These are phyloP conservation scores for Russula compacta DNA, from an alignment of 768 basidiomycete genomes.

Conservation along the genomic window DNA sequence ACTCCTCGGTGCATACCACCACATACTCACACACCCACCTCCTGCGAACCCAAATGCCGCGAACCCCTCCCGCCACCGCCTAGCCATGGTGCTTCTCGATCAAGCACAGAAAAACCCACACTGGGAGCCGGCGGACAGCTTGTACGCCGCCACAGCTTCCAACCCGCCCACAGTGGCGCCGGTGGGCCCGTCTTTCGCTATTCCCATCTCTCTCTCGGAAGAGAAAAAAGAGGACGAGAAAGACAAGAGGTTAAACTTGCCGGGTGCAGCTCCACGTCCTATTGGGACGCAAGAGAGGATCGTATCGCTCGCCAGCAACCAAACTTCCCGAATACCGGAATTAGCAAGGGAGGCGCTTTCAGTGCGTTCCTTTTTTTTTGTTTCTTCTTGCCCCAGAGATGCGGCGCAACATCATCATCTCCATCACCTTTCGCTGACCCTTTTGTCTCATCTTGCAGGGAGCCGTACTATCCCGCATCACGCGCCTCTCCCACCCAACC, in stretches of 20 bases:
- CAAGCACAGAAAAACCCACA: slow-evolving; percentile 48
- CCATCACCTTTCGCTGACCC: not conserved
- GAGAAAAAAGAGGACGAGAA: slow-evolving; percentile 46
- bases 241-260: slow-evolving; percentile 40
- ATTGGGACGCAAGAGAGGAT: slow-evolving; percentile 43
- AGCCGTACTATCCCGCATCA: slow-evolving; percentile 48
- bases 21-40: slow-evolving; percentile 65
- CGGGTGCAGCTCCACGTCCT: slow-evolving; percentile 30
- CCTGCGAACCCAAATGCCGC: slow-evolving; percentile 37
- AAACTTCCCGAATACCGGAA: slow-evolving; percentile 55
- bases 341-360: slow-evolving; percentile 59
- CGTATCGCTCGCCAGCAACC: slow-evolving; percentile 55
- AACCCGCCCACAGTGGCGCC: slow-evolving; percentile 52
- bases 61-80: slow-evolving; percentile 60
- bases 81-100: slow-evolving; percentile 61
- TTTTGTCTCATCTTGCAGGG: slow-evolving; percentile 29
- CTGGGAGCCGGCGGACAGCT: slow-evolving; percentile 55
- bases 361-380: slow-evolving; percentile 33
- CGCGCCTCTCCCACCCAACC: slow-evolving; percentile 56
- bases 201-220: slow-evolving; percentile 34
- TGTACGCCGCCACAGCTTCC: slow-evolving; percentile 51
- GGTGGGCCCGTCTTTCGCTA: slow-evolving; percentile 59
- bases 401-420: not conserved
- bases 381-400: not conserved
- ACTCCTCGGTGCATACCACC: slow-evolving; percentile 62